Base-by-base conservation (phyloP, 768 basidiomycete species). In the Boletus subcaerulescens region DNA sequence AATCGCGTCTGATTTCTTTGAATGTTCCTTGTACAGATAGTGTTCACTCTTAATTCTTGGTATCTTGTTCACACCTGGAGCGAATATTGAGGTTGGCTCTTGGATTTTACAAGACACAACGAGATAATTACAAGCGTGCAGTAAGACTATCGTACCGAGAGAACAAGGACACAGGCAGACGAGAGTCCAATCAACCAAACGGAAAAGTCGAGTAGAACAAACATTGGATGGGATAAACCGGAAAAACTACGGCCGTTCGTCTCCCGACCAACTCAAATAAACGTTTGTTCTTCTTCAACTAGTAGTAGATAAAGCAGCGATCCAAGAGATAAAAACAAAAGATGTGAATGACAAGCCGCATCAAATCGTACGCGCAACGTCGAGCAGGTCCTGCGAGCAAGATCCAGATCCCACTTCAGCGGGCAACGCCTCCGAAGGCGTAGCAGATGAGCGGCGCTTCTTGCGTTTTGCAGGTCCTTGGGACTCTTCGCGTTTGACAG, bases 391-490 rank as follows among this genome's bases (percentile, higher is more conserved):
- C 14, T 33, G 44, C n/a, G 59, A 46, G 29, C 53, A 45, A 17
- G 51, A 17, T 29, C 29, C 29, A 9, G 29, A 29, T 29, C 29
- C 29, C 29, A 45, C 31, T n/a, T 13, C 18, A 12, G 46, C 6
- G 5, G 36, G 18, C 18, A 43, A 35, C 0, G 26, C 35, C 15
- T 48, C 52, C 35, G 13, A 14, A 6, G 56, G 24, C n/a, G 14
- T 10, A 29, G 29, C 29, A 3, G 48, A 47, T 0, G 49, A 20
- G 26, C 58, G 53, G 39, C 14, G 48, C 60, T 53, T 62, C 58
- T 49, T 62, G 46, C 65, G 60, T 35, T 48, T 62, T 18, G 31
- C 5, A 3, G 52, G 60, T 12, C 41, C 52, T 20, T 54, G 53
- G 3, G 32, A 48, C 20, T 46, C 60, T 15, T 42, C 52, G 20